Evolutionary conservation across 2,329 filamentous ascomycete species (phyloP).

Genomic region (Calycina herbarum): DNA sequence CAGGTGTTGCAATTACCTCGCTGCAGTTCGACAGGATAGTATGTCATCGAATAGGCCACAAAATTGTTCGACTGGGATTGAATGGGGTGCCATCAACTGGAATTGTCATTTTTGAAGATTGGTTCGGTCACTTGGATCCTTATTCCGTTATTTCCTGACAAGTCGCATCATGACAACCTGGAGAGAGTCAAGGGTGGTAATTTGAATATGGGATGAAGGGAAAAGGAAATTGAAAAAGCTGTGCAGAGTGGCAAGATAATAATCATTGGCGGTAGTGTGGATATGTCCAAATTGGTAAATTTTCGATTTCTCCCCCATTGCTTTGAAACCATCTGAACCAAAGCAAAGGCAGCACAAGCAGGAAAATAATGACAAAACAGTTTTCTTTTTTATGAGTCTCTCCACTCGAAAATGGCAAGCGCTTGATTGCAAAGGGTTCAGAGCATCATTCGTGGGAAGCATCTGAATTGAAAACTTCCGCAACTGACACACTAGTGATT

Average conservation of each 20-base stretch:
- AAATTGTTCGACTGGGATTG: not conserved
- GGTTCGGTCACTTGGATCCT: not conserved
- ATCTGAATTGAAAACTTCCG: not conserved
- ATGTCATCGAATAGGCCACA: not conserved
- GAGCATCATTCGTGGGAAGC: not conserved
- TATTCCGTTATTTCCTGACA: not conserved
- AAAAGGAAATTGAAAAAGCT: too few relatives aligned
- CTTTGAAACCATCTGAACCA: not conserved
- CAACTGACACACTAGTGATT: not conserved
- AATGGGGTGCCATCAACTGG: not conserved
- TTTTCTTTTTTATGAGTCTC: not conserved
- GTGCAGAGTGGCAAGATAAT: not conserved
- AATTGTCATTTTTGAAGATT: not conserved
- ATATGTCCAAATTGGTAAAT: not conserved
- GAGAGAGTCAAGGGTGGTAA: not conserved
- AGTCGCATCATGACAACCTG: not conserved
- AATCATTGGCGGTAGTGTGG: not conserved
- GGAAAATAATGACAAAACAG: not conserved
- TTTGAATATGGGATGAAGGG: not conserved
- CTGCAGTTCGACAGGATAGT: not conserved
- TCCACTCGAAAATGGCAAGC: not conserved
- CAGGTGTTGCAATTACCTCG: not conserved
- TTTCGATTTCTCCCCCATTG: not conserved
- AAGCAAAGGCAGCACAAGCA: not conserved
- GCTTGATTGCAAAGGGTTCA: not conserved